phyloP scores from a whole-genome alignment of 2,329 filamentous ascomycete species.

The Hyphodiscus sp. region DNA sequence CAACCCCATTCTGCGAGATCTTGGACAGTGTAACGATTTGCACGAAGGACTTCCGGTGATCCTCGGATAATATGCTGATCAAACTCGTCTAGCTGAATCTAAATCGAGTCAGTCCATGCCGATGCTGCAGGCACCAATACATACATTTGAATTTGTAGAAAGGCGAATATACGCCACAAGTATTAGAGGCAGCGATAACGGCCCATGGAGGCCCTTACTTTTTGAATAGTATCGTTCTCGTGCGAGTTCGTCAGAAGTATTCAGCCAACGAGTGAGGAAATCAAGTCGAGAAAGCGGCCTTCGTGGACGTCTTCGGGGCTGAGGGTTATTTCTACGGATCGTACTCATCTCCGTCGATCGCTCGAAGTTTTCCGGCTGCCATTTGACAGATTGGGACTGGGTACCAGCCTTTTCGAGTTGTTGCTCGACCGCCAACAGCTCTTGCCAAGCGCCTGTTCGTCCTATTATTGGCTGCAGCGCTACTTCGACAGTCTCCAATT shows the following conservation, averaged over 20 bases:
- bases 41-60: constrained; percentile 3
- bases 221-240: constrained; percentile 9
- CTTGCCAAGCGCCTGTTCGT: neutral
- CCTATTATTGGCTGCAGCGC: neutral
- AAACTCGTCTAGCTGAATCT: neutral
- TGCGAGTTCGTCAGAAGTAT: constrained; percentile 6
- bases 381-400: neutral
- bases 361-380: neutral
- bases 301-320: neutral
- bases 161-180: constrained; percentile 12
- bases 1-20: constrained; percentile 27
- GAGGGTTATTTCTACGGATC: too few relatives aligned
- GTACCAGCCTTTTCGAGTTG: neutral
- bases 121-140: neutral
- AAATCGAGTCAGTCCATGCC: neutral
- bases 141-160: constrained; percentile 7
- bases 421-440: neutral
- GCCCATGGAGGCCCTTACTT: neutral
- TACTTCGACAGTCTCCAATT: neutral
- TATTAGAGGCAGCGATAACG: constrained; percentile 10
- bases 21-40: constrained; percentile 9
- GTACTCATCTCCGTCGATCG: too few relatives aligned
- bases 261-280: constrained; percentile 15
- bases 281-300: neutral
- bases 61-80: neutral